Base-by-base conservation (phyloP, 495 filamentous ascomycete genomes). In the Amniculicola lignicola region DNA sequence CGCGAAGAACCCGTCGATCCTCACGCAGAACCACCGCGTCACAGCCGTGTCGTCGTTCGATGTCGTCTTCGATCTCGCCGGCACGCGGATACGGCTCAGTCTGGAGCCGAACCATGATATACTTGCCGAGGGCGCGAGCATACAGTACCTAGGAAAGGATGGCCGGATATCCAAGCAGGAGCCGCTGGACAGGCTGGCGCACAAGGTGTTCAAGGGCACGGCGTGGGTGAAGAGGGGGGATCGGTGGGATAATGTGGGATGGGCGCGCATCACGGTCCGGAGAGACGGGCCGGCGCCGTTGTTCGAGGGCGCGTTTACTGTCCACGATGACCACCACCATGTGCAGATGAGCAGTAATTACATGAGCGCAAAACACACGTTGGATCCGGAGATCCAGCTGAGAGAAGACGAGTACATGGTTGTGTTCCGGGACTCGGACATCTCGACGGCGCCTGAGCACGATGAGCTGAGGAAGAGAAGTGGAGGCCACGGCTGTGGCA, bases 101-200 rank as follows among this genome's bases (percentile, higher is more conserved):
- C 79, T 97, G 29, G 85, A 95, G 68, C 93, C 93, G 22, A 98
- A 96, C 65, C 82, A 95, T 71, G 89, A 96, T 70, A 87, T 97
- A 47, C 75, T 96, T 21, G 77, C 82, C 21, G 82, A 86, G 1
- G 85, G 87, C 65, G 88, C 90, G 1, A 81, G 73, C 39, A 71
- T 98, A 3, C 76, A 82, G 40, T 86, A 90, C 66, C 67, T 96
- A 15, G 80, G 75, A 50, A 67, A 76, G 15, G 81, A 94, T 67
- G 93, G 93, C 24, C 74, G 74, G 4, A 60, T 90, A 18, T 72
- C 64, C 23, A 69, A 72, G 3, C 73, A 74, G 19, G 88, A 94
- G 67, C 73, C 73, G 19, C 78, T 98, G 43, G 70, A 85, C 19
- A 78, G 90, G 40, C 69, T 75, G 42, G 82, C 83, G 5, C 87